Evolutionary conservation across 306 rosid genomes (phyloP).

Genomic region (Oxytropis ochrocephala): DNA sequence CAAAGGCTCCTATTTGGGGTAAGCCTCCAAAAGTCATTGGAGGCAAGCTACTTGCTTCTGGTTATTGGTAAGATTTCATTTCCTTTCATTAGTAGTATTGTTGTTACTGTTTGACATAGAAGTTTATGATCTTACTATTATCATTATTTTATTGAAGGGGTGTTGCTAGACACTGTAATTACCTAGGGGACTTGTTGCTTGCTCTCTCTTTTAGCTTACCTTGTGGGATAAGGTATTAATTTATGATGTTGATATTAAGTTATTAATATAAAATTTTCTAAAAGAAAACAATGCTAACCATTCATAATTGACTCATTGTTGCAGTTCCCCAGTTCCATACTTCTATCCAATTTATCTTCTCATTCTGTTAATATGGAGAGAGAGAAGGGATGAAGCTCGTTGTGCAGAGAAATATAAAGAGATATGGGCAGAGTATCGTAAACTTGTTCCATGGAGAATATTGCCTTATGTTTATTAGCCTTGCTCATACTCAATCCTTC

Average conservation of each 20-base stretch:
- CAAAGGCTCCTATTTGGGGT: conserved; percentile 89
- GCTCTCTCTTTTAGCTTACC: conserved; percentile 95
- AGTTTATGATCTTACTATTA: not conserved
- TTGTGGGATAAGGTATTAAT: conserved; percentile 76
- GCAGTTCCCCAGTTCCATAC: conserved; percentile 92
- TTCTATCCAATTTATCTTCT: conserved; percentile 90
- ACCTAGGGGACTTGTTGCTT: conserved; percentile 87
- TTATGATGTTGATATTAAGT: not conserved
- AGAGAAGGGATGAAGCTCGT: conserved; percentile 91
- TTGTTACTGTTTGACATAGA: conserved; percentile 9
- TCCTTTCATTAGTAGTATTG: conserved; percentile 11
- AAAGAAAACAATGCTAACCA: not conserved
- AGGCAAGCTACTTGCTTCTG: conserved; percentile 92
- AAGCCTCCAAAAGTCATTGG: conserved; percentile 78
- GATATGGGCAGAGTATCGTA: conserved; percentile 65
- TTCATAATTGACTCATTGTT: conserved; percentile 18
- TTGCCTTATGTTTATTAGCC: conserved; percentile 49
- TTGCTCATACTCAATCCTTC: not conserved
- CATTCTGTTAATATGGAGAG: conserved; percentile 91
- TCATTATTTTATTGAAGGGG: conserved; percentile 55
- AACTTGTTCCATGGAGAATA: conserved; percentile 92
- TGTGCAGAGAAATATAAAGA: conserved; percentile 87
- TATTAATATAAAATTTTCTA: not conserved
- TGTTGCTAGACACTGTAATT: conserved; percentile 85
- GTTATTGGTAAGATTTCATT: conserved; percentile 75